Evolutionary conservation across 768 basidiomycete species (phyloP).

Genomic region (Termitomyces sp.): DNA sequence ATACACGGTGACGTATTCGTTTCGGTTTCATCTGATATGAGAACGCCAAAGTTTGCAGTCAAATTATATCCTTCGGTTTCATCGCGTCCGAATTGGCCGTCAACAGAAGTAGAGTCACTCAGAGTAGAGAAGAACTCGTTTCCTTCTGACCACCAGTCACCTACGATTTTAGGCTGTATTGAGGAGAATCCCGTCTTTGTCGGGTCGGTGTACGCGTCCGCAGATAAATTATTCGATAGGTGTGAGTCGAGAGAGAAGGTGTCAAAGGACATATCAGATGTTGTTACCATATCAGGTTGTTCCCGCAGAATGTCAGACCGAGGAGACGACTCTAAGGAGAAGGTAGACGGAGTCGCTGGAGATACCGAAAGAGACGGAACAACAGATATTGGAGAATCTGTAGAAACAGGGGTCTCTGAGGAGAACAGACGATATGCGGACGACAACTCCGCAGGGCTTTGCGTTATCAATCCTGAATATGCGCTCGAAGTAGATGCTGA

Average conservation of each 20-base stretch:
- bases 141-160: conserved; percentile 30
- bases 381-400: conserved; percentile 9
- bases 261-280: conserved; percentile 28
- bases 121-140: conserved; percentile 28
- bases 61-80: conserved; percentile 15
- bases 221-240: conserved; percentile 27
- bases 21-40: conserved; percentile 5
- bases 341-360: conserved; percentile 27
- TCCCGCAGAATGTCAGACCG: conserved; percentile 31
- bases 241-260: conserved; percentile 24
- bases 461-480: conserved; percentile 8
- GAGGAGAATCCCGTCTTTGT: conserved; percentile 26
- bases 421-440: conserved; percentile 5
- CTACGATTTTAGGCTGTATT: conserved; percentile 15
- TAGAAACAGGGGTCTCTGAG: conserved; percentile 6
- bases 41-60: conserved; percentile 10
- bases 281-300: conserved; percentile 19
- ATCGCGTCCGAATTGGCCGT: conserved; percentile 1
- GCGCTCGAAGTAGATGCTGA: conserved; percentile 2
- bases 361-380: conserved; percentile 17
- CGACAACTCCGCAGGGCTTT: conserved; percentile 10
- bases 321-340: conserved; percentile 33
- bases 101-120: conserved; percentile 1
- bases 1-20: conserved; percentile 11
- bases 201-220: conserved; percentile 30